A percentile compares a stretch with the other conserved stretches of the same genome.
phyloP scores from a whole-genome alignment of 2,329 filamentous ascomycete species.

The Fusarium incarnatum region DNA sequence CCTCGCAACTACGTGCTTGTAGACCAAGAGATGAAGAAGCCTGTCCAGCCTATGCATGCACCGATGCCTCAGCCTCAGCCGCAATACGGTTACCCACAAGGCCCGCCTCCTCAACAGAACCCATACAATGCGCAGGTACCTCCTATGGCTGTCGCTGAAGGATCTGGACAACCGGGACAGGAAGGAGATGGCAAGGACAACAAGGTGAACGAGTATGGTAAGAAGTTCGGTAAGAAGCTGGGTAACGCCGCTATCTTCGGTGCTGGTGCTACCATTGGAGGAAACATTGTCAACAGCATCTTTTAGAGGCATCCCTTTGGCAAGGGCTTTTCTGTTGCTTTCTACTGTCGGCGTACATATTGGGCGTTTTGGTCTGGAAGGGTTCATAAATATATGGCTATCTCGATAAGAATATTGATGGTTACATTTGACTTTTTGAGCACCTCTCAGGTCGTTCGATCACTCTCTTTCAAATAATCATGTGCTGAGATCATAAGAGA shows the following conservation, averaged over 20 bases:
- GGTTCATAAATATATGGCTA: constrained; percentile 19
- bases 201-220: constrained; percentile 81
- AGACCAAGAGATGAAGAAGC: constrained; percentile 68
- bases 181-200: constrained; percentile 67
- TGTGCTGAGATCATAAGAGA: neutral
- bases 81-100: constrained; percentile 55
- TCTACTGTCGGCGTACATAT: constrained; percentile 1
- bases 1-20: constrained; percentile 88
- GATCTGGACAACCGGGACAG: constrained; percentile 56
- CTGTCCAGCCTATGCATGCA: constrained; percentile 39
- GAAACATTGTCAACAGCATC: constrained; percentile 90
- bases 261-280: constrained; percentile 89
- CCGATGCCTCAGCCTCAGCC: constrained; percentile 43
- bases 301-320: constrained; percentile 65
- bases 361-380: constrained; percentile 33
- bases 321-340: neutral
- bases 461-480: too few relatives aligned
- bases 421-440: neutral
- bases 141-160: constrained; percentile 77
- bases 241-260: constrained; percentile 89
- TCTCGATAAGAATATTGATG: constrained; percentile 3
- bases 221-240: constrained; percentile 95
- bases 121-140: constrained; percentile 79
- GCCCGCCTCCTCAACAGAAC: constrained; percentile 64
- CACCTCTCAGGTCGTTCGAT: too few relatives aligned